Evolutionary conservation across 108 stramenopile species (phyloP).

Genomic region (Pinguiococcus pyrenoidosus): DNA sequence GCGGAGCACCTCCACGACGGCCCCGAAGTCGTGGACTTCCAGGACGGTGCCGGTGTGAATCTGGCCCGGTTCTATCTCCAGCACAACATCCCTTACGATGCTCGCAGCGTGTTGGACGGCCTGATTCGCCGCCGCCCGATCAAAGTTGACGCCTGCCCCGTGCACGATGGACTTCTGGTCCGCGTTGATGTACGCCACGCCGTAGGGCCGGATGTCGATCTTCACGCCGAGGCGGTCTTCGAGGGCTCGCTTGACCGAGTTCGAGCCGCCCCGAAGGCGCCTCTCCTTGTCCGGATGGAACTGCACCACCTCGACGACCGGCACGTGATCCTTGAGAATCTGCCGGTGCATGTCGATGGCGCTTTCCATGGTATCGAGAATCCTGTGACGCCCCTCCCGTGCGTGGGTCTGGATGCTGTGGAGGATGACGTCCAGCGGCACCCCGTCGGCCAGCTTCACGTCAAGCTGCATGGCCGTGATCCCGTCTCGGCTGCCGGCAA

Average conservation of each 20-base stretch:
- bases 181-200: constrained; percentile 1
- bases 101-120: constrained; percentile 2
- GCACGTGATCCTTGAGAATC: not conserved
- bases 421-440: constrained; percentile 14
- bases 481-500: constrained; percentile 58
- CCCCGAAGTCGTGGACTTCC: constrained; percentile 70
- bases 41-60: constrained; percentile 59
- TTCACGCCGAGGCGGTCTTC: not conserved
- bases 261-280: too few species aligned
- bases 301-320: constrained; percentile 10
- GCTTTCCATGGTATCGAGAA: not conserved
- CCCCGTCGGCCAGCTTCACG: constrained; percentile 27
- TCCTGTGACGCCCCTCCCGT: constrained; percentile 1
- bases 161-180: not conserved
- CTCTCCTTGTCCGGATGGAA: constrained; percentile 13
- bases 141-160: not conserved
- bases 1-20: constrained; percentile 62
- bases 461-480: constrained; percentile 46
- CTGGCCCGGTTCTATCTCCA: constrained; percentile 37
- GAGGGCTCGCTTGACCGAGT: too few species aligned
- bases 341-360: not conserved
- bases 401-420: constrained; percentile 14
- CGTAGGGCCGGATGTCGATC: not conserved
- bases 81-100: constrained; percentile 12
- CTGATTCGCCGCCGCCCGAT: not conserved